phyloP scores from a whole-genome alignment of 1,284 basidiomycete genomes.

The Cutaneotrichosporon sp. region DNA sequence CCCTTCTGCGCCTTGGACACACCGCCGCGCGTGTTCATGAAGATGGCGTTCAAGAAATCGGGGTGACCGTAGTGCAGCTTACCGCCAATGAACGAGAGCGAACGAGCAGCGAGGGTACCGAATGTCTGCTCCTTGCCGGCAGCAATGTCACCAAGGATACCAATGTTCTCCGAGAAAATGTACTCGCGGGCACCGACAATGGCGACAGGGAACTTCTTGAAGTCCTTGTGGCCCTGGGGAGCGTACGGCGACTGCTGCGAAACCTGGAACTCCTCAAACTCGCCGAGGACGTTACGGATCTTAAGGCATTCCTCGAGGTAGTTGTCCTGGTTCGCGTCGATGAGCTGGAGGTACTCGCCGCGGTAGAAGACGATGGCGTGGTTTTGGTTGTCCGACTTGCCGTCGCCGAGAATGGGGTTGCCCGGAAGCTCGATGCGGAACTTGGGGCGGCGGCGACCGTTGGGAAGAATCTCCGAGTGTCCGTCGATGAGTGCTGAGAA shows the following conservation, averaged over 20 bases:
- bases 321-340: slow-evolving; percentile 99
- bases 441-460: slow-evolving; percentile 85
- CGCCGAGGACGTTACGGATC: slow-evolving; percentile 95
- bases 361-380: slow-evolving; percentile 99
- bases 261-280: slow-evolving; percentile 91
- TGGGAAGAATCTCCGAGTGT: slow-evolving; percentile 89
- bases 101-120: slow-evolving; percentile 90
- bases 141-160: slow-evolving; percentile 95
- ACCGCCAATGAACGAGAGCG: slow-evolving; percentile 94
- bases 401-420: slow-evolving; percentile 97
- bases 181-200: slow-evolving; percentile 99
- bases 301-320: slow-evolving; percentile 99
- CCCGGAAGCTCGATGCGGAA: slow-evolving; percentile 98
- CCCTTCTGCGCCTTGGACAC: slow-evolving; percentile 99
- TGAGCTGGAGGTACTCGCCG: slow-evolving; percentile 96
- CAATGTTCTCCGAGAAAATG: slow-evolving; percentile 99
- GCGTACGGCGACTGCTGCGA: slow-evolving; percentile 83
- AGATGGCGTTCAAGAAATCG: slow-evolving; percentile 96
- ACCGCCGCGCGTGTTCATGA: slow-evolving; percentile 97
- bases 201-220: slow-evolving; percentile 83
- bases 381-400: slow-evolving; percentile 99
- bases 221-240: slow-evolving; percentile 78
- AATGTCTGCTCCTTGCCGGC: slow-evolving; percentile 99
- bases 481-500: slow-evolving; percentile 97
- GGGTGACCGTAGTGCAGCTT: slow-evolving; percentile 98